Percentiles rank a stretch among this genome's conserved stretches.
Evolutionary conservation across 495 filamentous ascomycete species (phyloP).

Genomic region (Penicillium parvum): DNA sequence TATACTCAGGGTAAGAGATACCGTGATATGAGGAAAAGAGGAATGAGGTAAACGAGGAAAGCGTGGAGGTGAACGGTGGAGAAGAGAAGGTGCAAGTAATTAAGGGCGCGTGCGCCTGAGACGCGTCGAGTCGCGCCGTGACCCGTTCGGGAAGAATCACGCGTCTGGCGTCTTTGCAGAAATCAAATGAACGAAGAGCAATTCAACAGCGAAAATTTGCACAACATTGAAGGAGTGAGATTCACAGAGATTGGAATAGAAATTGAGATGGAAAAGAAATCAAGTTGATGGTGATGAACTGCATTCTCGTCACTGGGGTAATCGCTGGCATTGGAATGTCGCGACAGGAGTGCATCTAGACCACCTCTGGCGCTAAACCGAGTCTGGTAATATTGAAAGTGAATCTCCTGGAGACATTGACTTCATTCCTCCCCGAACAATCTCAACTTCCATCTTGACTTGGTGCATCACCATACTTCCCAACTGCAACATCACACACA

Average conservation of each 20-base stretch:
- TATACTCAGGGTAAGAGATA: slow-evolving; percentile 27
- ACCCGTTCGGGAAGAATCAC: slow-evolving; percentile 11
- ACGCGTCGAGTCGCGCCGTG: slow-evolving; percentile 22
- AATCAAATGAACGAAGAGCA: not conserved
- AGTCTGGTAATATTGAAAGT: no score
- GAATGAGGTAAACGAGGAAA: slow-evolving; percentile 10
- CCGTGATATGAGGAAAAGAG: slow-evolving; percentile 5
- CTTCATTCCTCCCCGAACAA: no score
- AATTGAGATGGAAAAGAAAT: slow-evolving; percentile 2
- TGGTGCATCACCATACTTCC: no score
- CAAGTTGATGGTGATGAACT: not conserved
- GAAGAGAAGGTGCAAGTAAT: slow-evolving; percentile 3
- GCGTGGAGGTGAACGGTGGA: not conserved
- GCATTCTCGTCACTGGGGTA: slow-evolving; percentile 32
- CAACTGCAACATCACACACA: no score
- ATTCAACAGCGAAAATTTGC: not conserved
- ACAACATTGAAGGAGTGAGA: not conserved
- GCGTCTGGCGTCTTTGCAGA: slow-evolving; percentile 5
- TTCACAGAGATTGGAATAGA: no score
- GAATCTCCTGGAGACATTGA: no score
- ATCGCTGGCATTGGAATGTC: slow-evolving; percentile 29
- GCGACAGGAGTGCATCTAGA: not conserved
- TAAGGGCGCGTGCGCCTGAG: slow-evolving; percentile 3
- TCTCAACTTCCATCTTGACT: no score
- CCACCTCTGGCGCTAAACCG: no score